These are phyloP conservation scores for Erodium texanum DNA, from an alignment of 441 rosid genomes.

Conservation along the genomic window DNA sequence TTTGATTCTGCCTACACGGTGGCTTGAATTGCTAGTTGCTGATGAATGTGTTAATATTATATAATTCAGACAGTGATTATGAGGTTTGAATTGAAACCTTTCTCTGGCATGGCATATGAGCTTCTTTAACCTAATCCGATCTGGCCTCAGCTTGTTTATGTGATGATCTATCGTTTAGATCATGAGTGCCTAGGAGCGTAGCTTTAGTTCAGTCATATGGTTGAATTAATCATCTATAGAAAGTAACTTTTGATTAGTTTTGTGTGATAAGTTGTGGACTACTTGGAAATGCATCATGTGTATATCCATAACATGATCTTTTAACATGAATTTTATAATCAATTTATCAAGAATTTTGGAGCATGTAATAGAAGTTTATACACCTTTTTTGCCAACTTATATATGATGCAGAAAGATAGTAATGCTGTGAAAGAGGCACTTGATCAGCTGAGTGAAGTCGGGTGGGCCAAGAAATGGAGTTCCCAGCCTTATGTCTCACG, in stretches of 20 bases:
- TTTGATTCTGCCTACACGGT: background rate
- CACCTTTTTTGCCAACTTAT: background rate
- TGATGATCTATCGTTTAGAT: background rate
- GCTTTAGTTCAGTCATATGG: too few species aligned
- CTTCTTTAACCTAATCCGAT: background rate
- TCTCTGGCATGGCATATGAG: background rate
- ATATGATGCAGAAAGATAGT: constrained; percentile 60
- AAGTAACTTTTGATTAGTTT: too few species aligned
- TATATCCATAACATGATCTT: too few species aligned
- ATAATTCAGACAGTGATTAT: background rate
- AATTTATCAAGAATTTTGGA: too few species aligned
- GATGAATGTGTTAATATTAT: background rate
- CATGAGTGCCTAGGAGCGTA: too few species aligned
- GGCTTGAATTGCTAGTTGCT: background rate
- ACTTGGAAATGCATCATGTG: too few species aligned
- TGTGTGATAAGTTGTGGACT: too few species aligned
- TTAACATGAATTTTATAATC: too few species aligned
- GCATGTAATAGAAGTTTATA: background rate
- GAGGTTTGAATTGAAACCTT: background rate
- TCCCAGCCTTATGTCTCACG: constrained; percentile 94
- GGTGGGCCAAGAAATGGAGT: constrained; percentile 92
- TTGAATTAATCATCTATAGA: too few species aligned
- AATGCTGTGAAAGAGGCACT: constrained; percentile 72
- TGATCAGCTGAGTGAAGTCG: constrained; percentile 47
- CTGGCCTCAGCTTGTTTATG: too few species aligned